Conservation (phyloP, 2,329 filamentous ascomycete species). For the Aspergillus fumigatiaffinis region DNA sequence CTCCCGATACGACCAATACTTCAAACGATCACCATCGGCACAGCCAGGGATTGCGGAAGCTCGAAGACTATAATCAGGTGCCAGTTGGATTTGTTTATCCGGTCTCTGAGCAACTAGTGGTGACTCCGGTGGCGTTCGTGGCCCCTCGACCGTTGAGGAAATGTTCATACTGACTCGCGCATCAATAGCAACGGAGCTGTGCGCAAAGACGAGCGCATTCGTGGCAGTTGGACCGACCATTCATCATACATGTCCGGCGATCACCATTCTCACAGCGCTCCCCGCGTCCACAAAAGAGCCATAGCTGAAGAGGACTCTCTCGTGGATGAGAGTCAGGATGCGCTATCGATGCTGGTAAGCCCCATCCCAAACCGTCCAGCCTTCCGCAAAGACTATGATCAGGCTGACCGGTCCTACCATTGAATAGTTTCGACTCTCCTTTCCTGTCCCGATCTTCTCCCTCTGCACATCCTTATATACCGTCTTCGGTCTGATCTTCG, state of each 20-base stretch:
- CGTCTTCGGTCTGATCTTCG: constrained; percentile 48
- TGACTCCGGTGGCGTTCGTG: constrained; percentile 21
- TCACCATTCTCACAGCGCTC: constrained; percentile 19
- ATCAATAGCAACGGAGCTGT: constrained; percentile 23
- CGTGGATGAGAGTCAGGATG: constrained; percentile 34
- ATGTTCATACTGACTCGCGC: constrained; percentile 20
- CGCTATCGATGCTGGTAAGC: constrained; percentile 43
- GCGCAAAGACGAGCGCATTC: constrained; percentile 28
- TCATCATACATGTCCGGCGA: constrained; percentile 34
- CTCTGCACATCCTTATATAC: constrained; percentile 53
- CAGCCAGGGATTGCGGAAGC: constrained; percentile 6
- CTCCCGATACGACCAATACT: constrained; percentile 23
- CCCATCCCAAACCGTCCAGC: neutral
- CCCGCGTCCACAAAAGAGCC: constrained; percentile 25
- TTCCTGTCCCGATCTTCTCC: constrained; percentile 53
- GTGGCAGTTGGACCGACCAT: constrained; percentile 30
- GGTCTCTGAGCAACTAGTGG: constrained; percentile 10
- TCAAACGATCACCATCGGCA: constrained; percentile 13
- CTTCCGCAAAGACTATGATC: neutral
- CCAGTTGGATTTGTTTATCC: constrained; percentile 18
- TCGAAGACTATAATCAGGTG: constrained; percentile 1
- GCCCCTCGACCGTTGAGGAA: constrained; percentile 19
- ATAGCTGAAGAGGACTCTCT: constrained; percentile 25
- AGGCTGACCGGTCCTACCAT: constrained; percentile 10
- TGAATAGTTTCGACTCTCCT: constrained; percentile 50